These are phyloP conservation scores for Picea abies DNA, from an alignment of 83 land plant species.

Conservation along the genomic window DNA sequence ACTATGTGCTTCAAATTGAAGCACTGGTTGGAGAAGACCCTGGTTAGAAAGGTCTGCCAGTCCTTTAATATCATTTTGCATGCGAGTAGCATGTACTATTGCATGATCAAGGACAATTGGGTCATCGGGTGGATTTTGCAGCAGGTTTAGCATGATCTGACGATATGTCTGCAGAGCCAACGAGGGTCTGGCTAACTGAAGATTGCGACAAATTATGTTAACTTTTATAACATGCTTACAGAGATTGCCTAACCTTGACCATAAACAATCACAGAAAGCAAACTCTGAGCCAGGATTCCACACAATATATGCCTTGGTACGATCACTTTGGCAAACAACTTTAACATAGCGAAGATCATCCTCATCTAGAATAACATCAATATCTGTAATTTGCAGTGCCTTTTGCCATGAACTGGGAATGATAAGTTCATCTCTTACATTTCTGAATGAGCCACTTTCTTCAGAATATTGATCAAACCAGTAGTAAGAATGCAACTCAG, in stretches of 20 bases:
- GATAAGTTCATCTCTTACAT: conserved; percentile 24
- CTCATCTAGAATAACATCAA: conserved; percentile 36
- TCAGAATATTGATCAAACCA: conserved; percentile 45
- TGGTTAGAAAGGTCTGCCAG: conserved; percentile 29
- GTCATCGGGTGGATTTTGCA: conserved; percentile 36
- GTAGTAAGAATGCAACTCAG: conserved; percentile 37
- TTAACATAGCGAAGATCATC: conserved; percentile 29
- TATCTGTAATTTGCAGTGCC: conserved; percentile 45
- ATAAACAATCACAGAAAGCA: conserved; percentile 42
- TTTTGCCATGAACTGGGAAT: conserved; percentile 27
- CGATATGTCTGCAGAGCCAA: conserved; percentile 31
- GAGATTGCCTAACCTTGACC: conserved; percentile 49
- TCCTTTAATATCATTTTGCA: conserved; percentile 35
- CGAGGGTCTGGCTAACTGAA: conserved; percentile 34
- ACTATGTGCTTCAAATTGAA: conserved; percentile 14
- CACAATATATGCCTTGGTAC: conserved; percentile 29
- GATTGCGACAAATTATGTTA: conserved; percentile 30
- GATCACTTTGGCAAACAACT: conserved; percentile 37
- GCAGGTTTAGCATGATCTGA: conserved; percentile 30
- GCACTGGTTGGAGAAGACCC: conserved; percentile 34
- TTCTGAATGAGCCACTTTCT: conserved; percentile 36
- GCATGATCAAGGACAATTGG: conserved; percentile 41
- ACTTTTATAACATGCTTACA: conserved; percentile 53
- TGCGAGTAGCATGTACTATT: conserved; percentile 28
- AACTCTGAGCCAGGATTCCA: conserved; percentile 59